Evolutionary conservation across 805 yeast genomes (phyloP).

Genomic region (Pichia nanzhaoensis): DNA sequence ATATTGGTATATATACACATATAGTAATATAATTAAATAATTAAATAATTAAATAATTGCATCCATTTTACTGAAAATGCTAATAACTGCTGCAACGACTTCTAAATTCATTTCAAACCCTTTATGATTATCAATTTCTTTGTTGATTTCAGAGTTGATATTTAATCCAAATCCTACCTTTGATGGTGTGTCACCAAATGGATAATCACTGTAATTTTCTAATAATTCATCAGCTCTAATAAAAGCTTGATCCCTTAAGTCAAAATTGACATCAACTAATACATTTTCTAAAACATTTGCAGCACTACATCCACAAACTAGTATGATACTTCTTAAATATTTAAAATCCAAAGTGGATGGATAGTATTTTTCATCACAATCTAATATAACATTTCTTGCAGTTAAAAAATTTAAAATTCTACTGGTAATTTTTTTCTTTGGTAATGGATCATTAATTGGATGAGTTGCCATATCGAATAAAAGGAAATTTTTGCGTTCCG

Average conservation of each 20-base stretch:
- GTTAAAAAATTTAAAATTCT: conserved; percentile 67
- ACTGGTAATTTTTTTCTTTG: conserved; percentile 74
- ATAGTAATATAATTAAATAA: neutral
- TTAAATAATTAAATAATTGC: conserved; percentile 55
- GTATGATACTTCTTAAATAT: conserved; percentile 68
- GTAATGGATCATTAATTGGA: conserved; percentile 80
- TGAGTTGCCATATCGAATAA: conserved; percentile 98
- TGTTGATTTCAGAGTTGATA: conserved; percentile 42
- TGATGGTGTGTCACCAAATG: conserved; percentile 54
- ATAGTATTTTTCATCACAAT: conserved; percentile 53
- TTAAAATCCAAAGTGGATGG: conserved; percentile 63
- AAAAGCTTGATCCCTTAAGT: conserved; percentile 86
- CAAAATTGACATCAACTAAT: conserved; percentile 67
- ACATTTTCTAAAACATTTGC: conserved; percentile 95
- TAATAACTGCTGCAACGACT: conserved; percentile 85
- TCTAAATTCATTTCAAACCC: conserved; percentile 67
- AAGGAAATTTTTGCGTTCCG: conserved; percentile 91
- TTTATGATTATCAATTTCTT: conserved; percentile 45
- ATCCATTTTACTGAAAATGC: conserved; percentile 90
- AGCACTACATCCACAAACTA: conserved; percentile 87
- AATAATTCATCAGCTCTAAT: conserved; percentile 90
- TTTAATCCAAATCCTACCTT: conserved; percentile 68
- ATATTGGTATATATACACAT: too few relatives aligned
- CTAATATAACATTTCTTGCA: conserved; percentile 58
- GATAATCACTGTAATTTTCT: conserved; percentile 75